Evolutionary conservation across 1,139 yeast genomes (phyloP).

Genomic region (Spencermartinsiella ligniputridi): DNA sequence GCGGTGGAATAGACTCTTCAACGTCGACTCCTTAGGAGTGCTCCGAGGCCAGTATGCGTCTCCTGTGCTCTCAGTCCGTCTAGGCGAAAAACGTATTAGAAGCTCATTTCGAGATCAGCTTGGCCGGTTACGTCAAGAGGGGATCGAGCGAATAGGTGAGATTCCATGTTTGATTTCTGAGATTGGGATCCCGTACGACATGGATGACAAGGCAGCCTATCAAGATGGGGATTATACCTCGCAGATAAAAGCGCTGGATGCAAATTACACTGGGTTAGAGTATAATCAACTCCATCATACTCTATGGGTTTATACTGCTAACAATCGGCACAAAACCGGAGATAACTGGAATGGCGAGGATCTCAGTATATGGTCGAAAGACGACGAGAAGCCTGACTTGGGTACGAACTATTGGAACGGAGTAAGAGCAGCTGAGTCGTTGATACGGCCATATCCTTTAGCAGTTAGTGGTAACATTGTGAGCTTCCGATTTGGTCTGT

Average conservation of each 20-base stretch:
- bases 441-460: slow-evolving; percentile 35
- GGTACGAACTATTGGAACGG: slow-evolving; percentile 7
- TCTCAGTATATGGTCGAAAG: slow-evolving; percentile 77
- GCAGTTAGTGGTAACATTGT: slow-evolving; percentile 29
- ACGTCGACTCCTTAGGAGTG: slow-evolving; percentile 89
- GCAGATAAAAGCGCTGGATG: slow-evolving; percentile 82
- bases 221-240: slow-evolving; percentile 57
- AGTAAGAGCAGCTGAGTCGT: slow-evolving; percentile 34
- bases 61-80: slow-evolving; percentile 71
- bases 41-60: slow-evolving; percentile 70
- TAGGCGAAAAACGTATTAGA: slow-evolving; percentile 77
- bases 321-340: slow-evolving; percentile 76
- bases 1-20: slow-evolving; percentile 54
- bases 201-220: slow-evolving; percentile 75
- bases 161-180: slow-evolving; percentile 68
- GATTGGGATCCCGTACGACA: slow-evolving; percentile 96
- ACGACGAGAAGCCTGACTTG: slow-evolving; percentile 39
- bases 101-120: slow-evolving; percentile 68
- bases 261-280: slow-evolving; percentile 73
- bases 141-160: slow-evolving; percentile 35
- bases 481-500: slow-evolving; percentile 28
- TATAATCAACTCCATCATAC: slow-evolving; percentile 67
- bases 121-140: slow-evolving; percentile 57
- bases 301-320: slow-evolving; percentile 77
- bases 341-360: slow-evolving; percentile 94